These are phyloP conservation scores for Phaeosphaeriaceae sp. DNA, from an alignment of 2,329 filamentous ascomycete genomes.

Conservation along the genomic window DNA sequence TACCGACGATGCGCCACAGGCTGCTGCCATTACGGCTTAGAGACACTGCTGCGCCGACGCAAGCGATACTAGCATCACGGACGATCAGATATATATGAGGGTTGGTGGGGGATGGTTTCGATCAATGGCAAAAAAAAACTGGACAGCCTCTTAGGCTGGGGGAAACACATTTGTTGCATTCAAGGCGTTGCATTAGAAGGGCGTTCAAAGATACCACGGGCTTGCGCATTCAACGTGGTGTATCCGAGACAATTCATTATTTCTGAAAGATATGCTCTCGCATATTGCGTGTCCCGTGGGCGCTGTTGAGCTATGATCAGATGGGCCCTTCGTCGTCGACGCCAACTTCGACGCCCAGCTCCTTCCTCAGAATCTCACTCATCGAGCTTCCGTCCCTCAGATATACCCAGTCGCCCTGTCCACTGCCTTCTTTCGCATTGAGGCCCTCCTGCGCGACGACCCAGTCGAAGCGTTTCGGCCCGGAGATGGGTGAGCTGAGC, in stretches of 20 bases:
- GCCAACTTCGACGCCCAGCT: conserved; percentile 70
- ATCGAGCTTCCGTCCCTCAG: conserved; percentile 81
- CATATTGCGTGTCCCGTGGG: too few relatives aligned
- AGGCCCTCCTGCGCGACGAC: conserved; percentile 76
- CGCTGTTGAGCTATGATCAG: conserved; percentile 14
- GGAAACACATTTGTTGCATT: too few relatives aligned
- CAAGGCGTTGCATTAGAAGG: conserved; percentile 8
- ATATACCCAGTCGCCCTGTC: conserved; percentile 83
- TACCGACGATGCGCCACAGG: conserved; percentile 29
- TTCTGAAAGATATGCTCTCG: background rate
- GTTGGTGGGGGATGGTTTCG: too few relatives aligned
- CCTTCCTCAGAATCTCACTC: conserved; percentile 73
- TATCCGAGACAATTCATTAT: background rate
- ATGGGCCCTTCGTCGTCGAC: conserved; percentile 41
- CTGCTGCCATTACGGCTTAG: conserved; percentile 36
- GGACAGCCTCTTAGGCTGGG: too few relatives aligned
- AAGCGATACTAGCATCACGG: too few relatives aligned
- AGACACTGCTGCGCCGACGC: conserved; percentile 2
- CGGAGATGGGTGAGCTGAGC: conserved; percentile 89
- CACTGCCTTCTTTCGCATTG: conserved; percentile 79
- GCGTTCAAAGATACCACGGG: conserved; percentile 15
- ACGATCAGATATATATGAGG: too few relatives aligned
- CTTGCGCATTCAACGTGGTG: background rate
- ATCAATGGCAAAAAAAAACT: too few relatives aligned
- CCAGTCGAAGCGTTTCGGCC: conserved; percentile 95